Conservation (phyloP, 2,329 filamentous ascomycete genomes). For the Penicillium occitanis region DNA sequence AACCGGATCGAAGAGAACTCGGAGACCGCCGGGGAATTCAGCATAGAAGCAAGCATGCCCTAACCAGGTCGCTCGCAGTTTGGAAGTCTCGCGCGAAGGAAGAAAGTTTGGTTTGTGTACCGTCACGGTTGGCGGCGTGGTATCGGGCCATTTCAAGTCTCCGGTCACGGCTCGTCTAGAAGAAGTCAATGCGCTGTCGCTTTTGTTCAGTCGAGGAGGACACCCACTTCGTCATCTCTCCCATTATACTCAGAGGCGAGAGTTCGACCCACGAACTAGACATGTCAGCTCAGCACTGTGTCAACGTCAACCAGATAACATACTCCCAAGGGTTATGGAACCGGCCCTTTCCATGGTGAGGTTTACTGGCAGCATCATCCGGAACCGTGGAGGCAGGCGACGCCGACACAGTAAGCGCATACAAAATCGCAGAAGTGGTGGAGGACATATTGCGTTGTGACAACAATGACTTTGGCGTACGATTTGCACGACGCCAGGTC, state of each 20-base stretch:
- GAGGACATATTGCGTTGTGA: constrained; percentile 37
- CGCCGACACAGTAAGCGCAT: constrained; percentile 43
- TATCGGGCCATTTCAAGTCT: constrained; percentile 58
- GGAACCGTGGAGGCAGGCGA: constrained; percentile 35
- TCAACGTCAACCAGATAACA: not conserved
- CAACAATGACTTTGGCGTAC: constrained; percentile 20
- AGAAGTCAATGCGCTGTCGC: not conserved
- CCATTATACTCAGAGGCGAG: not conserved
- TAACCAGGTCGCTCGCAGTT: constrained; percentile 79
- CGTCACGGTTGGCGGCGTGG: constrained; percentile 63
- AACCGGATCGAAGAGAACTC: constrained; percentile 90
- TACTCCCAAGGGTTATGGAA: constrained; percentile 50
- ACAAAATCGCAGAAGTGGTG: constrained; percentile 40
- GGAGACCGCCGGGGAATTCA: constrained; percentile 81
- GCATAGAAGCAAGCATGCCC: constrained; percentile 93
- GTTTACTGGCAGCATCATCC: constrained; percentile 42
- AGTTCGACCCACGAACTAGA: constrained; percentile 12
- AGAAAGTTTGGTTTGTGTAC: constrained; percentile 69
- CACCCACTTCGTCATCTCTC: constrained; percentile 20
- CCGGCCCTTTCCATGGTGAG: constrained; percentile 40
- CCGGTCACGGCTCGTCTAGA: constrained; percentile 50
- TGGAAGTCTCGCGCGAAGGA: constrained; percentile 55
- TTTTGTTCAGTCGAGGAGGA: not conserved
- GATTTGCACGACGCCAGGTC: constrained; percentile 25
- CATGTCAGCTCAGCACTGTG: not conserved